phyloP scores from a whole-genome alignment of 225 moss, liverwort and hornwort genomes.

The Lunularia cruciata region DNA sequence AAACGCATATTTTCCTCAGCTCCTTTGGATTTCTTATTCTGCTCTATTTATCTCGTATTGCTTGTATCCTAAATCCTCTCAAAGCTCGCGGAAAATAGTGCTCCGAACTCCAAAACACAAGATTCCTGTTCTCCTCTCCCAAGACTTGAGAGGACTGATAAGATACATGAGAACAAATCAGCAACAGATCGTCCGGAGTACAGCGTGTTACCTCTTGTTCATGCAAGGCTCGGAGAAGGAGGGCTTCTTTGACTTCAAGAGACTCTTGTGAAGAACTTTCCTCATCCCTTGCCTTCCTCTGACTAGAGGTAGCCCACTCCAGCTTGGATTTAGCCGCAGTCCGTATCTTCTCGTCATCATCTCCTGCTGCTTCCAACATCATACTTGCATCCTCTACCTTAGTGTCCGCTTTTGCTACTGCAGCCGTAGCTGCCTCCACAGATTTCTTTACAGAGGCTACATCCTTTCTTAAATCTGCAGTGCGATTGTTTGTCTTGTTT shows the following conservation, averaged over 20 bases:
- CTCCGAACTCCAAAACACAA: too few species aligned
- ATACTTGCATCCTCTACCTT: constrained; percentile 71
- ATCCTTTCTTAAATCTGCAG: constrained; percentile 77
- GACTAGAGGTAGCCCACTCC: constrained; percentile 85
- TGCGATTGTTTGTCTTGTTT: constrained; percentile 94
- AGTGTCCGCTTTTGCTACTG: constrained; percentile 63
- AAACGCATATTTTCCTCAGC: too few species aligned
- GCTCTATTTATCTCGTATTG: too few species aligned
- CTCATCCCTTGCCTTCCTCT: constrained; percentile 75
- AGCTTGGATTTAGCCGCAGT: constrained; percentile 67
- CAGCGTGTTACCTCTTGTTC: constrained; percentile 85
- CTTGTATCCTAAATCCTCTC: too few species aligned
- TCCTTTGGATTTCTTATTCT: too few species aligned
- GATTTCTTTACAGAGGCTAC: constrained; percentile 59
- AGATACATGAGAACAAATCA: too few species aligned
- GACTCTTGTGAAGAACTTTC: constrained; percentile 77
- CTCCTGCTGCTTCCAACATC: constrained; percentile 45
- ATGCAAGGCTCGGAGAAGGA: constrained; percentile 69
- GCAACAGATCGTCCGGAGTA: too few species aligned
- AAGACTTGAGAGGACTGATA: too few species aligned
- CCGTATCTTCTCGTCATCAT: constrained; percentile 55
- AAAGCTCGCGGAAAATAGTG: too few species aligned
- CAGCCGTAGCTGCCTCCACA: constrained; percentile 56
- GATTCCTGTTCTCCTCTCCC: too few species aligned
- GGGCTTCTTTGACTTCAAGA: constrained; percentile 84